Evolutionary conservation across 2,329 filamentous ascomycete genomes (phyloP), one percentile per base, ranked within the genome.

Genomic region (Aspergillus brasiliensis): DNA sequence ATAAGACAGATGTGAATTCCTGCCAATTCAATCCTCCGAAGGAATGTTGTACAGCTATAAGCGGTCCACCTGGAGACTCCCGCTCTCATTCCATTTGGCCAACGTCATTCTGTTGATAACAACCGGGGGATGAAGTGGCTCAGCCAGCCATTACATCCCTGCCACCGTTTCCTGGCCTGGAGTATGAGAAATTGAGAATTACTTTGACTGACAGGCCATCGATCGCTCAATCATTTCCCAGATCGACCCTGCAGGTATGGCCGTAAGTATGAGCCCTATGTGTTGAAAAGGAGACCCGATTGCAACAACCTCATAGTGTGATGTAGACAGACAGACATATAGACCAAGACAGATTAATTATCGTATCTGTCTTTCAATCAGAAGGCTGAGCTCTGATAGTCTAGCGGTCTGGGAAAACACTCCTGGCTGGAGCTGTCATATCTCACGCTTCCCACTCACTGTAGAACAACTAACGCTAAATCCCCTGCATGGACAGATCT

Each of bases 371-470:
- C 25, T 51, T n/a, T 21, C 31, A 15, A 15, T 40, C 17, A 19
- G 31, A 37, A 27, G 52, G 23, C 37, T 21, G 57, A 62, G 65
- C 13, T 47, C 55, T 49, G 58, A 19, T 61, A 6, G 59, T 59
- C 56, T 67, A 61, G 63, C 67, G 67, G 51, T 66, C 62, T 58
- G 53, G 27, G 25, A 44, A 27, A 34, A 11, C 31, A 34, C 1
- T 5, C 31, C 28, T 31, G 46, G 54, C 58, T 57, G 60, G 64
- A 64, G 60, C 60, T 63, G 62, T 64, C 64, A 62, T 66, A 66
- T 61, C 57, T 51, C 57, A 15, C 38, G 17, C 31, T 48, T 49
- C 19, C 15, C 38, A 57, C 49, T 21, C 27, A 48, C 21, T 40
- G 47, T 17, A 57, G 57, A 23, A 49, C 17, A 49, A 55, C 37